phyloP scores from a whole-genome alignment of 164 flowering plant genomes.

The Nelumbo lutea region DNA sequence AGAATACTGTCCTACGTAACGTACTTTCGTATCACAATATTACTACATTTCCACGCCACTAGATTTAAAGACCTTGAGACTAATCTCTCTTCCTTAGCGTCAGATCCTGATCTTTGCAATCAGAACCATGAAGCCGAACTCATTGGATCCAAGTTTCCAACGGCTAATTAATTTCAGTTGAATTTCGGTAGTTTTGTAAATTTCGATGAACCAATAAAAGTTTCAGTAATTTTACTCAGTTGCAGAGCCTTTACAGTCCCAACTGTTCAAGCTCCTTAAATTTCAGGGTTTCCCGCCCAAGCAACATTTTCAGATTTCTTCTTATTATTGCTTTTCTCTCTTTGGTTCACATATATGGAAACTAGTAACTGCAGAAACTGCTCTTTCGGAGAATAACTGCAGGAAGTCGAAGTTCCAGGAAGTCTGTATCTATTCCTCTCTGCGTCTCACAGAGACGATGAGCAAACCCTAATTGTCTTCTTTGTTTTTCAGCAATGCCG shows the following conservation, averaged over 20 bases:
- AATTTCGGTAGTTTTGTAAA: neutral
- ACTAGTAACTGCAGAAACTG: neutral
- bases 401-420: no score
- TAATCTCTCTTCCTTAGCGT: no score
- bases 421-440: neutral
- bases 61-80: no score
- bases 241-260: neutral
- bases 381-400: no score
- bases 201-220: neutral
- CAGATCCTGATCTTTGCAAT: no score
- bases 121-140: no score
- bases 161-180: neutral
- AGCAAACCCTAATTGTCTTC: constrained; percentile 4
- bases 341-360: neutral
- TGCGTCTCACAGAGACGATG: neutral
- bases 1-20: no score
- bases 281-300: constrained; percentile 22
- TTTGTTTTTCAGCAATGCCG: constrained; percentile 18
- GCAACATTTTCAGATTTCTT: constrained; percentile 1
- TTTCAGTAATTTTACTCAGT: neutral
- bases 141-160: no score
- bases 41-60: no score
- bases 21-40: no score
- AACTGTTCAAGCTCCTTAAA: neutral
- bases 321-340: neutral